Percentiles rank a stretch among this genome's conserved stretches.
phyloP scores from a whole-genome alignment of 139 green algal species.

The Helicosporidium sp. region DNA sequence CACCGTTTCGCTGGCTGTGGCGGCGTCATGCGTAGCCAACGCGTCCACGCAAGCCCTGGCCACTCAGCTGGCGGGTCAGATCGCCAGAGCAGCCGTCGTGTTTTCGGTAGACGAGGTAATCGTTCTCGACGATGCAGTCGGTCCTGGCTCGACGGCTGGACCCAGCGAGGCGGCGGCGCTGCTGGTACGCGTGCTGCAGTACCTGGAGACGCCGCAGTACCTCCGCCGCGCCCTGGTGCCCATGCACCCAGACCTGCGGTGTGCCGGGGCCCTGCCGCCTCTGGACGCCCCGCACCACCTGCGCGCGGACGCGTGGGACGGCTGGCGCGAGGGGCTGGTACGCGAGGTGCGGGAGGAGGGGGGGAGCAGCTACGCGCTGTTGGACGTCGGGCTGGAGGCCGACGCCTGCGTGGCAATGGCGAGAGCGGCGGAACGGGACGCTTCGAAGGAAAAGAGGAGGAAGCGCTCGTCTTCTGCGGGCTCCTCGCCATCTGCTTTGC shows the following conservation, averaged over 20 bases:
- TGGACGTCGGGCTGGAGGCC: constrained; percentile 63
- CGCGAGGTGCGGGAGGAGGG: constrained; percentile 26
- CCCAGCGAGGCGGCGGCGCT: constrained; percentile 30
- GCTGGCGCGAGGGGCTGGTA: constrained; percentile 65
- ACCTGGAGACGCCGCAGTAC: constrained; percentile 73
- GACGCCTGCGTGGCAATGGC: constrained; percentile 7
- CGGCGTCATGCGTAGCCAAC: constrained; percentile 54
- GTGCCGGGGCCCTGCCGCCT: constrained; percentile 45
- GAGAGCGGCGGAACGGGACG: no score
- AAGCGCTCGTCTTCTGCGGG: no score
- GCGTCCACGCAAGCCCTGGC: constrained; percentile 45
- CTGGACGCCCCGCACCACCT: constrained; percentile 73
- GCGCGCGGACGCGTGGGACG: constrained; percentile 53
- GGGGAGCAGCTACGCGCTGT: constrained; percentile 19
- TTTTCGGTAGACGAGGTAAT: constrained; percentile 65
- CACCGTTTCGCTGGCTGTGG: constrained; percentile 54
- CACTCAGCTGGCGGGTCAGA: constrained; percentile 39
- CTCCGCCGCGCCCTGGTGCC: constrained; percentile 39
- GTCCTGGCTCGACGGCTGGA: background rate
- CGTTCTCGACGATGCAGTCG: constrained; percentile 39
- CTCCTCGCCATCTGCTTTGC: no score
- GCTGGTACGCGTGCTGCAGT: constrained; percentile 58
- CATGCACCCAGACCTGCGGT: constrained; percentile 40
- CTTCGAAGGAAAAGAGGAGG: no score
- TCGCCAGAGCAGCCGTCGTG: constrained; percentile 49